Evolutionary conservation across 306 rosid genomes (phyloP).

Genomic region (Prunus fruticosa): DNA sequence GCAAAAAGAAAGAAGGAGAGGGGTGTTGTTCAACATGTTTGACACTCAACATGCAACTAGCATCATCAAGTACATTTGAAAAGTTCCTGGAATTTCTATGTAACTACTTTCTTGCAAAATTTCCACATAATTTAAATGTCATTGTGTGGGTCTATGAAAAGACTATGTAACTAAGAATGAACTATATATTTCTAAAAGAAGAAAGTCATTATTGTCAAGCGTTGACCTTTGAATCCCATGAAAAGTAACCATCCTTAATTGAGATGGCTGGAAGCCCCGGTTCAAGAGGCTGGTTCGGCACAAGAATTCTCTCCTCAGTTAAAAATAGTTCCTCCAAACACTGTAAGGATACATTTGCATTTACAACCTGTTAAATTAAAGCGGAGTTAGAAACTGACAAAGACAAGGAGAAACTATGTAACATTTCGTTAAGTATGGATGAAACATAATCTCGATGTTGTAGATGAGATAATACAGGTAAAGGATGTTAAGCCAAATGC

Average conservation of each 20-base stretch:
- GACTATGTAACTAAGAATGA: background rate
- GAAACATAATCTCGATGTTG: background rate
- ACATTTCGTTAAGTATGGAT: background rate
- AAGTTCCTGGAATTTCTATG: background rate
- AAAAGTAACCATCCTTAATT: slow-evolving; percentile 67
- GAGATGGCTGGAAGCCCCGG: slow-evolving; percentile 72
- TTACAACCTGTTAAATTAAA: slow-evolving; percentile 58
- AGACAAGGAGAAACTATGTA: background rate
- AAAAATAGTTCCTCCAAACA: slow-evolving; percentile 76
- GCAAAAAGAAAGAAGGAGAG: slow-evolving; percentile 12
- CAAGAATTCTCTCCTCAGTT: slow-evolving; percentile 58
- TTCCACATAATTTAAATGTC: background rate
- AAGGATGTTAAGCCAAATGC: background rate
- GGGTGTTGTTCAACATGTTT: background rate
- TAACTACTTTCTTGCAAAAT: background rate
- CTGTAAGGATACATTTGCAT: slow-evolving; percentile 73
- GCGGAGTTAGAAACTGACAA: slow-evolving; percentile 1
- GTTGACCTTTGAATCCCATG: slow-evolving; percentile 76
- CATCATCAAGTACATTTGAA: slow-evolving; percentile 1
- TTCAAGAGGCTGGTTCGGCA: slow-evolving; percentile 61
- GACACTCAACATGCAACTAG: background rate
- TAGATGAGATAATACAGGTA: background rate
- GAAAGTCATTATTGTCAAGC: background rate
- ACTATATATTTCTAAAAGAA: too few relatives aligned
- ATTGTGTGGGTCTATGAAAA: too few relatives aligned